A percentile compares a stretch with the other conserved stretches of the same genome.
These are phyloP conservation scores for Diutina neorugosa DNA, from an alignment of 1,139 yeast species.

Conservation along the genomic window DNA sequence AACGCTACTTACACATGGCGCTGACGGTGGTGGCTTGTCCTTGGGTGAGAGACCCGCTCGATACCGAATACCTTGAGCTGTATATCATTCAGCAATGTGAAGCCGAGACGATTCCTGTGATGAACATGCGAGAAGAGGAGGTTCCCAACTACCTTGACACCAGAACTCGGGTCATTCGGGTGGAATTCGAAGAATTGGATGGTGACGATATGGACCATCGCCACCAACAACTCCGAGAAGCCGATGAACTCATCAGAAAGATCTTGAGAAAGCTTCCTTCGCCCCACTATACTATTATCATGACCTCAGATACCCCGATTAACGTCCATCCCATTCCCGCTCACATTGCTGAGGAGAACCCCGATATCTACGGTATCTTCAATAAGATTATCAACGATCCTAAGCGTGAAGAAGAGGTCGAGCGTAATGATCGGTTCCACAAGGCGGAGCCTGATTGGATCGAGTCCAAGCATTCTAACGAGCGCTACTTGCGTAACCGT, in stretches of 20 bases:
- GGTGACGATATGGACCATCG: slow-evolving; percentile 12
- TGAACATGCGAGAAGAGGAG: slow-evolving; percentile 30
- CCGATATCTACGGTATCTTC: slow-evolving; percentile 28
- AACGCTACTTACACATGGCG: slow-evolving; percentile 42
- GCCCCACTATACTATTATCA: slow-evolving; percentile 45
- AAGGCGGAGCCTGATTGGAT: slow-evolving; percentile 10
- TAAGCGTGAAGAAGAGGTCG: slow-evolving; percentile 36
- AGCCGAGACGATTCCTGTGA: slow-evolving; percentile 28
- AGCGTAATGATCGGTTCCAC: slow-evolving; percentile 31
- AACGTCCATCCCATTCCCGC: slow-evolving; percentile 21
- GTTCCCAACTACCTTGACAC: slow-evolving; percentile 42
- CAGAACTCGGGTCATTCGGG: slow-evolving; percentile 43
- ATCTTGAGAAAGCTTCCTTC: slow-evolving; percentile 56
- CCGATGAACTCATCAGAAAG: slow-evolving; percentile 38
- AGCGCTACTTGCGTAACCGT: background rate
- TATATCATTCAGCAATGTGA: slow-evolving; percentile 35
- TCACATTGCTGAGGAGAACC: slow-evolving; percentile 16
- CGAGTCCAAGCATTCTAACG: slow-evolving; percentile 11
- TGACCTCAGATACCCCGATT: slow-evolving; percentile 24
- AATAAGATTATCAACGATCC: slow-evolving; percentile 35
- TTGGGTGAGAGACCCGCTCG: slow-evolving; percentile 31
- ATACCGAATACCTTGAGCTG: slow-evolving; percentile 33
- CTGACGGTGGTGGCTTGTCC: slow-evolving; percentile 59
- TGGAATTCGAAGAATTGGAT: slow-evolving; percentile 28
- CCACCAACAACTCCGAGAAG: background rate